Base-by-base conservation (phyloP, 75 land plant species). In the Cupressus sempervirens region DNA sequence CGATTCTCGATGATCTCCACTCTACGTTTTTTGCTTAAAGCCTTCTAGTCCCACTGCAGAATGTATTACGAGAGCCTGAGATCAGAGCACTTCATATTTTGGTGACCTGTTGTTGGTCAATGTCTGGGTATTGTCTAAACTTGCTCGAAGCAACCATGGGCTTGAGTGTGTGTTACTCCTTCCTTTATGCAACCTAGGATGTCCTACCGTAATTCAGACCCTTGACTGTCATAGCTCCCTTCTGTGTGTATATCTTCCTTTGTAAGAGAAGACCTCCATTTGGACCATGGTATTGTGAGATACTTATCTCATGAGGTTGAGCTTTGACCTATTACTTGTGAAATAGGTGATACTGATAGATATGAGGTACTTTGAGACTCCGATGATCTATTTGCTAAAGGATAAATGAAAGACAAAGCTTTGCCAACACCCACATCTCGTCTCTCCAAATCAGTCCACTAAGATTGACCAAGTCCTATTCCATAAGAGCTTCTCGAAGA, bases 191-290 rank as follows among this genome's bases (percentile, higher is more conserved):
- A n/a, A n/a, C n/a, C n/a, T n/a, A n/a, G n/a, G n/a, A n/a, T n/a
- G n/a, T n/a, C n/a, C n/a, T n/a, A n/a, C n/a, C n/a, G n/a, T n/a
- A n/a, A n/a, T n/a, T n/a, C n/a, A n/a, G n/a, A n/a, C n/a, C n/a
- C n/a, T n/a, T n/a, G n/a, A n/a, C n/a, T n/a, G n/a, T n/a, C n/a
- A n/a, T n/a, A n/a, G n/a, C n/a, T n/a, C n/a, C n/a, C 93, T 89
- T 96, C 99, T 40, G 91, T 91, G 45, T 76, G 84, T 79, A 98
- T 95, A 23, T 91, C 91, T 6, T 95, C 97, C 84, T 91, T 98
- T 30, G 74, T 29, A 52, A 73, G 40, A 45, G 89, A 74, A 16
- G 90, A 72, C 76, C 93, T 82, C 40, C 89, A 90, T 83, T 85
- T 91, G 56, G 94, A 90, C 95, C 96, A 93, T 46, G 99, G 94